Percentiles rank a stretch among this genome's conserved stretches.
Conservation (phyloP, 208 protist genomes). For the Trypanosoma rangeli region DNA sequence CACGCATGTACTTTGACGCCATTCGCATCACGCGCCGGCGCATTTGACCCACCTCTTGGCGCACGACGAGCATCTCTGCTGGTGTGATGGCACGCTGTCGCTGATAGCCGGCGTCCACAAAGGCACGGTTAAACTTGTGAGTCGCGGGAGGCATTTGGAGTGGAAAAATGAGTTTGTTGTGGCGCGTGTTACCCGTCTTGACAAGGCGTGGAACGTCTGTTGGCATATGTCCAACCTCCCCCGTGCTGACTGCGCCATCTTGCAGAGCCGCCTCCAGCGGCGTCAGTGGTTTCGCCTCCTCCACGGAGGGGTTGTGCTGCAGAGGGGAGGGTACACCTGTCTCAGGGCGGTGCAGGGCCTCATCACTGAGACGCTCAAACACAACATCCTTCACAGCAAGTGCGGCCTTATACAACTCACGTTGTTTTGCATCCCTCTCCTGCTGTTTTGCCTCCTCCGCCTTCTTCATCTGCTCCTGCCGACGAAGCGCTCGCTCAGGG, state of each 20-base stretch:
- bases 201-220: slow-evolving; percentile 57
- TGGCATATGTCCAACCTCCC: slow-evolving; percentile 68
- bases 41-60: slow-evolving; percentile 71
- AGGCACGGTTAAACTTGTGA: slow-evolving; percentile 82
- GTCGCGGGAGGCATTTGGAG: slow-evolving; percentile 69
- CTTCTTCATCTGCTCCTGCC: slow-evolving; percentile 41
- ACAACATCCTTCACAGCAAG: slow-evolving; percentile 84
- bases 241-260: slow-evolving; percentile 42
- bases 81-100: slow-evolving; percentile 78
- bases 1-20: slow-evolving; percentile 59
- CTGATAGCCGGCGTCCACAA: slow-evolving; percentile 84
- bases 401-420: slow-evolving; percentile 56
- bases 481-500: slow-evolving; percentile 68
- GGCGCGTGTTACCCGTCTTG: slow-evolving; percentile 47
- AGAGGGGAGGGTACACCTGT: slow-evolving; percentile 52
- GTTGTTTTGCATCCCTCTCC: slow-evolving; percentile 57
- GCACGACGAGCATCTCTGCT: slow-evolving; percentile 80
- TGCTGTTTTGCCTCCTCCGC: slow-evolving; percentile 35
- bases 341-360: slow-evolving; percentile 71
- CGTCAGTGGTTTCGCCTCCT: background rate
- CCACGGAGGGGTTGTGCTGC: background rate
- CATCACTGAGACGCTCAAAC: slow-evolving; percentile 83
- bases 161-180: slow-evolving; percentile 81
- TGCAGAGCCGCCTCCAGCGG: slow-evolving; percentile 13
- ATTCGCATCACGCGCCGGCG: slow-evolving; percentile 46